These are phyloP conservation scores for Wickerhamia fluorescens DNA, from an alignment of 805 yeast species.

Conservation along the genomic window DNA sequence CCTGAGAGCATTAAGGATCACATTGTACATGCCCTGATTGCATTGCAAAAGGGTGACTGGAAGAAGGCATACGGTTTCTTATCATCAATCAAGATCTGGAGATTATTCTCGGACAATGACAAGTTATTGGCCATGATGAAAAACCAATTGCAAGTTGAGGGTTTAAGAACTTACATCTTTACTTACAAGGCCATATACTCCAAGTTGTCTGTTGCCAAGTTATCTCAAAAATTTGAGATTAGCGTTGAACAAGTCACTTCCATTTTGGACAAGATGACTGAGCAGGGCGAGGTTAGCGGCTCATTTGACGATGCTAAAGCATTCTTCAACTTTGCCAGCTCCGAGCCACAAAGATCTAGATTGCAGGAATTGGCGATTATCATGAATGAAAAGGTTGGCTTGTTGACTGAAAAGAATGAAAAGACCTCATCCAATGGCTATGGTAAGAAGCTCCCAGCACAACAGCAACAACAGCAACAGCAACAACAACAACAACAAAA, in stretches of 20 bases:
- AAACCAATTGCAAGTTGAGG: slow-evolving; percentile 78
- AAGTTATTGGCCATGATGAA: slow-evolving; percentile 64
- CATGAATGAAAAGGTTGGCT: slow-evolving; percentile 73
- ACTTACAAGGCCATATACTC: slow-evolving; percentile 72
- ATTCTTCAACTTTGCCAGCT: slow-evolving; percentile 56
- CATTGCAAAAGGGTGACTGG: slow-evolving; percentile 90
- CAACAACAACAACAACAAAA: slow-evolving; percentile 16
- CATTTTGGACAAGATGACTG: slow-evolving; percentile 68
- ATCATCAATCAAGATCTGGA: slow-evolving; percentile 79
- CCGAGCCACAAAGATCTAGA: slow-evolving; percentile 73
- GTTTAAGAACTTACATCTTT: slow-evolving; percentile 87
- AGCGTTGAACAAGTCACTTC: slow-evolving; percentile 48
- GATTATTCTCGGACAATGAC: slow-evolving; percentile 63
- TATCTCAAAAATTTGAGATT: slow-evolving; percentile 63
- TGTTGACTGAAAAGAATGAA: slow-evolving; percentile 78
- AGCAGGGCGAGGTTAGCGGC: slow-evolving; percentile 71
- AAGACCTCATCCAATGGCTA: slow-evolving; percentile 74
- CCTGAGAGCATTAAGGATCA: slow-evolving; percentile 94
- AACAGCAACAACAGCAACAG: slow-evolving; percentile 33
- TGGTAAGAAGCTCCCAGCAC: slow-evolving; percentile 31
- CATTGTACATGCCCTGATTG: slow-evolving; percentile 86
- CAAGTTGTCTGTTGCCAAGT: slow-evolving; percentile 60
- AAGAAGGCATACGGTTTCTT: slow-evolving; percentile 63
- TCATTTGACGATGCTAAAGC: slow-evolving; percentile 58
- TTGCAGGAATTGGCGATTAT: slow-evolving; percentile 83